Base-by-base conservation (phyloP, 2,329 filamentous ascomycete genomes). In the Rutstroemia sp. region DNA sequence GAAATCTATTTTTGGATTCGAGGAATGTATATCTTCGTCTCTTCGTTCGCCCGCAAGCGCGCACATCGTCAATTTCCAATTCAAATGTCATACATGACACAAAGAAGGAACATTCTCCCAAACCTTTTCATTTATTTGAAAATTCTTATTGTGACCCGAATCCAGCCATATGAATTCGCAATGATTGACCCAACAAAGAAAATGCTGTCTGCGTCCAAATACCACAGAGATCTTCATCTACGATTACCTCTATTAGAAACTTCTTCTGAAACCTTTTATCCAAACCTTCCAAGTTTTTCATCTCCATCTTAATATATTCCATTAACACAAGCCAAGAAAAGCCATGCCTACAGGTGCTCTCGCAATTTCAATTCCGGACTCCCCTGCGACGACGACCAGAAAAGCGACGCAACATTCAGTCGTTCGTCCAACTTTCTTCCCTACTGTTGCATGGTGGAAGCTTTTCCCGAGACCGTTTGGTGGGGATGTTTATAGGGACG, bases 391-490 rank as follows among this genome's bases (percentile, higher is more conserved):
- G 30, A 9, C 44, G 12, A 37, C 48, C 18, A 27, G 25, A 51
- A 45, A n/a, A 12, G 37, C 52, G n/a, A 54, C 52, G 14, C 34
- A 49, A 21, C 34, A 54, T n/a, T 54, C 52, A 4, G 34, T 30
- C n/a, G 30, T 34, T 10, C 52, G 52, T 37, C 52, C 45, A 34
- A 54, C 52, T 18, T 54, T 54, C 52, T 42, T 54, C 34, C 52
- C 52, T 9, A 49, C 45, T 12, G 34, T 54, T 8, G 52, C 52
- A 39, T 54, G 52, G 52, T 54, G 52, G 52, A 54, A 49, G 41
- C 23, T 8, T 12, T 49, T 54, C 21, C 45, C 34, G 14, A 30
- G 14, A 39, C 52, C 52, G 5, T 41, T 9, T 7, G 12, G n/a
- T 12, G 21, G n/a, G 12, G 21, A 16, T 12, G 39, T 27, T 8